Conservation (phyloP, 31 red algal genomes). For the Asparagopsis taxiformis region DNA sequence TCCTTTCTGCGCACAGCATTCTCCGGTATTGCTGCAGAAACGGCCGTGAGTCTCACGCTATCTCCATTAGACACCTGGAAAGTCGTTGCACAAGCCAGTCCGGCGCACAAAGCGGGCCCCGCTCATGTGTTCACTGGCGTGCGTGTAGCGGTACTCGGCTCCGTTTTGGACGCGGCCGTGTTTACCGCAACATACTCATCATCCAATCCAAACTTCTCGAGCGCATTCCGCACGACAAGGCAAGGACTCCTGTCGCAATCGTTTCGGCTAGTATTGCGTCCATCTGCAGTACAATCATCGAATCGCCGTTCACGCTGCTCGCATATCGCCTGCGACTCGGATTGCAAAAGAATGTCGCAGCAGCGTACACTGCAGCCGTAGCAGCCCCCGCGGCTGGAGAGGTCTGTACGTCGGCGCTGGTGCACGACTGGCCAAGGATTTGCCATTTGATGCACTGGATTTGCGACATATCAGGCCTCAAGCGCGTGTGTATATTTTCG, state of each 20-base stretch:
- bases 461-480: conserved; percentile 6
- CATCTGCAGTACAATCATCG: neutral
- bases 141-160: neutral
- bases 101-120: neutral
- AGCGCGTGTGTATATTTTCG: neutral
- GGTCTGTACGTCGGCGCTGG: conserved; percentile 8
- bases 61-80: conserved; percentile 10
- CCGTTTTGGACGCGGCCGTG: conserved; percentile 2
- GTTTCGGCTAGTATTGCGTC: neutral
- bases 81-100: neutral
- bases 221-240: neutral
- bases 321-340: conserved; percentile 26
- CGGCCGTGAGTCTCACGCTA: conserved; percentile 6
- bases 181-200: neutral
- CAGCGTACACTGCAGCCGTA: neutral
- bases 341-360: neutral
- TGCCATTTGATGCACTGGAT: conserved; percentile 10
- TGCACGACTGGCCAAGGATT: neutral
- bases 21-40: conserved; percentile 4
- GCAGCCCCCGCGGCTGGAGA: neutral
- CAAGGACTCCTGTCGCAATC: neutral
- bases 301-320: conserved; percentile 15
- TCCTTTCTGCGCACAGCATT: no score
- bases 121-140: conserved; percentile 4
- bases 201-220: neutral